Conservation (phyloP, 495 filamentous ascomycete genomes). For the Penicillium bialowiezense region DNA sequence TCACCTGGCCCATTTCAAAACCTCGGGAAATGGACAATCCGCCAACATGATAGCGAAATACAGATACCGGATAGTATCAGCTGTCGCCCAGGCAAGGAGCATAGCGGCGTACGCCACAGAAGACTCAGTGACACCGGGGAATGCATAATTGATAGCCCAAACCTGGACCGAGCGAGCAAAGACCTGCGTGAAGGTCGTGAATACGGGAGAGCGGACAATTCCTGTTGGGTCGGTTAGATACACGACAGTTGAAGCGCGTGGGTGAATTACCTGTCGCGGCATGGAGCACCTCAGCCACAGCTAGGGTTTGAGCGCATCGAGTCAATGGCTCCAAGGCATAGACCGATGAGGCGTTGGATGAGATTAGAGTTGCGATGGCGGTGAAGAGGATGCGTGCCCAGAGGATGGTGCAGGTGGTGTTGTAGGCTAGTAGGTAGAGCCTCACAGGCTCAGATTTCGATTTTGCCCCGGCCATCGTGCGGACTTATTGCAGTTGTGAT, state of each 20-base stretch:
- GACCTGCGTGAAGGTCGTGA: constrained; percentile 54
- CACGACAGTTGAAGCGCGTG: neutral
- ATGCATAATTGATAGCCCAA: constrained; percentile 46
- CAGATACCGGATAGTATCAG: constrained; percentile 49
- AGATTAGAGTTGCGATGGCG: constrained; percentile 5
- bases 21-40: constrained; percentile 25
- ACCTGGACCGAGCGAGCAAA: constrained; percentile 52
- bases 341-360: constrained; percentile 10
- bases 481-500: neutral
- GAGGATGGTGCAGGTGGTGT: constrained; percentile 60
- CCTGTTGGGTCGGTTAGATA: constrained; percentile 26
- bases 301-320: constrained; percentile 29
- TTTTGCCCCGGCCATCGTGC: neutral
- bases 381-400: constrained; percentile 53
- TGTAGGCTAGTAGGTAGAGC: constrained; percentile 70
- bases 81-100: constrained; percentile 52
- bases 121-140: constrained; percentile 30
- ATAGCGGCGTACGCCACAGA: constrained; percentile 42
- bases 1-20: constrained; percentile 42
- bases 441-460: neutral
- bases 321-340: constrained; percentile 31
- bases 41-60: constrained; percentile 47
- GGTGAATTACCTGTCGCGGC: constrained; percentile 46
- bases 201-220: constrained; percentile 49
- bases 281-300: constrained; percentile 30